phyloP scores from a whole-genome alignment of 345 rosid species.

The Clausena lansium region DNA sequence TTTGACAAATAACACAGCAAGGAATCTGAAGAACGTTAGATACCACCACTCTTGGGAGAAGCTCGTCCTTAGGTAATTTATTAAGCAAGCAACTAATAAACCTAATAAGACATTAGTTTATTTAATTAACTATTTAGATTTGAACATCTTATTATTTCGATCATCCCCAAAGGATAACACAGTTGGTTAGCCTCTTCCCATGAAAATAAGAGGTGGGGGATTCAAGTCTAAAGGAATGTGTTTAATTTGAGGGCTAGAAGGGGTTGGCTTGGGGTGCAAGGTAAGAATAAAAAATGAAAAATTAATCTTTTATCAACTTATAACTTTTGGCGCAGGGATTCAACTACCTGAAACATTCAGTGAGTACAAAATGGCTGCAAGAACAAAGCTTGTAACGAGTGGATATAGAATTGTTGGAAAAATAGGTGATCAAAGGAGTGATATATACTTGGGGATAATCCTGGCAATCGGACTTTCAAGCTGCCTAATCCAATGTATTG shows the following conservation, averaged over 20 bases:
- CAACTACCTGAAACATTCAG: background rate
- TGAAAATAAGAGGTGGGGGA: too few relatives aligned
- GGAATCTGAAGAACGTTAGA: constrained; percentile 31
- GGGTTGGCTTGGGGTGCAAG: too few relatives aligned
- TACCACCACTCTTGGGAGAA: constrained; percentile 30
- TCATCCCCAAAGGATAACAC: too few relatives aligned
- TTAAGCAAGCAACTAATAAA: too few relatives aligned
- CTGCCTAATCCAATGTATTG: constrained; percentile 39
- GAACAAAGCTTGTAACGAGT: constrained; percentile 27
- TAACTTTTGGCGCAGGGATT: background rate
- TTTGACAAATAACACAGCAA: constrained; percentile 9
- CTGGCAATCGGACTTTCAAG: constrained; percentile 36
- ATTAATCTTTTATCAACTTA: too few relatives aligned
- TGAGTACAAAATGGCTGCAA: constrained; percentile 24
- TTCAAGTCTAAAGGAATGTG: too few relatives aligned
- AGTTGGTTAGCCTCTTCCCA: too few relatives aligned
- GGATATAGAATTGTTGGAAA: constrained; percentile 44
- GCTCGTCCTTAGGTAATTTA: constrained; percentile 32
- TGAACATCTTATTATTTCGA: too few relatives aligned
- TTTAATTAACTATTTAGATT: too few relatives aligned
- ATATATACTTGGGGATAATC: constrained; percentile 18
- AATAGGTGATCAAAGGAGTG: constrained; percentile 46
- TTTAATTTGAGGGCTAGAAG: too few relatives aligned
- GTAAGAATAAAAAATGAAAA: too few relatives aligned
- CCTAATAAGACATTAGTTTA: too few relatives aligned